Conservation (phyloP, 2,329 filamentous ascomycete species). For the Sphaerulina musiva region DNA sequence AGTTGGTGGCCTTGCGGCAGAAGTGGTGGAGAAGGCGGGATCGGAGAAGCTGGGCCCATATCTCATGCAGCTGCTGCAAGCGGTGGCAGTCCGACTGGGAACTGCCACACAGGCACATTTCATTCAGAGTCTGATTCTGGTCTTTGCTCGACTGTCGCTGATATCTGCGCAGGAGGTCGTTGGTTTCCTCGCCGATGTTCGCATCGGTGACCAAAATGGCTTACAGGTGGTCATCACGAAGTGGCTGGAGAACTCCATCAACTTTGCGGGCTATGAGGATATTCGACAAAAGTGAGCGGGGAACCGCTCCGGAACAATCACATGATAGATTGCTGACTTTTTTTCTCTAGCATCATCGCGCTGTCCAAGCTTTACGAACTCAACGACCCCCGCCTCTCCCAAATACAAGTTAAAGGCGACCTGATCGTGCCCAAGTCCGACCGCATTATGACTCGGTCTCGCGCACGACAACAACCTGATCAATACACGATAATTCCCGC, state of each 20-base stretch:
- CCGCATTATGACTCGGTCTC: conserved; percentile 87
- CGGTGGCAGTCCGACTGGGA: conserved; percentile 77
- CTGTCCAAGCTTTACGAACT: conserved; percentile 85
- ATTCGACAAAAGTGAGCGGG: conserved; percentile 81
- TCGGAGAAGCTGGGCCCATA: conserved; percentile 85
- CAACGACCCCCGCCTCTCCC: conserved; percentile 69
- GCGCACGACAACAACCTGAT: conserved; percentile 81
- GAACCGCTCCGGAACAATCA: not conserved
- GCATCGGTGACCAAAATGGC: conserved; percentile 73
- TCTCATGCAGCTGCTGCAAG: conserved; percentile 77
- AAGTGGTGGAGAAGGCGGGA: conserved; percentile 91
- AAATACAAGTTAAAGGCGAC: conserved; percentile 85
- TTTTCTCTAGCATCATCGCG: conserved; percentile 67
- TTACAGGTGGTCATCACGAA: conserved; percentile 83
- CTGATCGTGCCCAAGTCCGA: conserved; percentile 73
- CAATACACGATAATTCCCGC: conserved; percentile 82
- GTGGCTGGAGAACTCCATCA: conserved; percentile 95
- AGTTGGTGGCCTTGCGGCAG: conserved; percentile 86
- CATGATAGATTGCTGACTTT: conserved; percentile 8
- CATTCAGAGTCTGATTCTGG: conserved; percentile 90
- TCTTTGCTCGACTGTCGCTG: conserved; percentile 85
- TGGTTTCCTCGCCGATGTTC: conserved; percentile 78
- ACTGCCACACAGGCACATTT: conserved; percentile 79
- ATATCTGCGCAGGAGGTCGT: conserved; percentile 83
- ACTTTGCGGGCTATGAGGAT: conserved; percentile 96